Conservation (phyloP, 73 alveolate genomes). For the Paramecium caudatum region DNA sequence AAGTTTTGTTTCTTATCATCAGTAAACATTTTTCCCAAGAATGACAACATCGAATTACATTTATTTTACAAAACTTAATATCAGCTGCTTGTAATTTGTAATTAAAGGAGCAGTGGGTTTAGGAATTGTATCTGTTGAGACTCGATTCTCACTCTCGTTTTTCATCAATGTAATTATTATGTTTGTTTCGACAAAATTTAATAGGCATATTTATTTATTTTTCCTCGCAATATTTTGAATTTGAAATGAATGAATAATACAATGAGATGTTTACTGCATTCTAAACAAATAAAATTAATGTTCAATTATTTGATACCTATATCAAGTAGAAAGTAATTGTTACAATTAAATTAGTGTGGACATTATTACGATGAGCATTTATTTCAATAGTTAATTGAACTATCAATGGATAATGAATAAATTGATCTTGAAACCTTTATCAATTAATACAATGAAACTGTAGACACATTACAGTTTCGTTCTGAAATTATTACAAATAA, state of each 20-base stretch:
- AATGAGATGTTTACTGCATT: slow-evolving; percentile 45
- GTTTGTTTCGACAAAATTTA: neutral
- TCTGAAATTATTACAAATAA: neutral
- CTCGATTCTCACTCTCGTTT: slow-evolving; percentile 42
- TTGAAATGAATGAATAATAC: slow-evolving; percentile 55
- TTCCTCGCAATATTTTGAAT: slow-evolving; percentile 43
- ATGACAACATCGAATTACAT: slow-evolving; percentile 34
- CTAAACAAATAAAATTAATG: slow-evolving; percentile 42
- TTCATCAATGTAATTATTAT: neutral
- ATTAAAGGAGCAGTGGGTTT: slow-evolving; percentile 22
- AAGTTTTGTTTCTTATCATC: slow-evolving; percentile 35
- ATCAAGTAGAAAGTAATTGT: slow-evolving; percentile 6
- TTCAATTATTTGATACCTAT: neutral
- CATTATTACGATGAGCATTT: slow-evolving; percentile 50
- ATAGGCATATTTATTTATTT: neutral
- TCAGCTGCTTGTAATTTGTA: neutral
- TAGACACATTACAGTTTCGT: slow-evolving; percentile 10
- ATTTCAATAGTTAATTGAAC: slow-evolving; percentile 46
- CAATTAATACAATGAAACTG: slow-evolving; percentile 44
- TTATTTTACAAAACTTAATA: neutral
- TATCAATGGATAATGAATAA: neutral
- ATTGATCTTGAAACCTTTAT: slow-evolving; percentile 50
- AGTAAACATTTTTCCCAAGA: slow-evolving; percentile 30
- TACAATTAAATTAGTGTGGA: slow-evolving; percentile 20
- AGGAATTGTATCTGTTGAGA: neutral